phyloP scores from a whole-genome alignment of 495 filamentous ascomycete species.

The Bacidia rubella region DNA sequence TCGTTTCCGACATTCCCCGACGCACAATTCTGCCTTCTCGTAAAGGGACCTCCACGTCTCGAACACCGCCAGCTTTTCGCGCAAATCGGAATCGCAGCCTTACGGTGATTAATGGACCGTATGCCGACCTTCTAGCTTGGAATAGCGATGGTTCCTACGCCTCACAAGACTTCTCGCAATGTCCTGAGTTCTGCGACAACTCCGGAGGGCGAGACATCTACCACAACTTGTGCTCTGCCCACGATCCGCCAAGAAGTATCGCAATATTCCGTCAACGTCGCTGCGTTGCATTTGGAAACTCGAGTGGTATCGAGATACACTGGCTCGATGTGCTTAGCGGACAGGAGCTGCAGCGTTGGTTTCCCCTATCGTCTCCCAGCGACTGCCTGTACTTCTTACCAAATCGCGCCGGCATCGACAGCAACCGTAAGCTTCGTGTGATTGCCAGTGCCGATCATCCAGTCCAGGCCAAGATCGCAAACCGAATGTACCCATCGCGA shows the following conservation, averaged over 20 bases:
- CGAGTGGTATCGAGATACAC: conserved; percentile 54
- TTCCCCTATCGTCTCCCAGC: conserved; percentile 51
- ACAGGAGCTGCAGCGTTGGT: conserved; percentile 46
- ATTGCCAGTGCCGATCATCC: conserved; percentile 51
- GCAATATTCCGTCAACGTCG: conserved; percentile 55
- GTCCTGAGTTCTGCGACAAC: neutral
- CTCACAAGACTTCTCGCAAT: neutral
- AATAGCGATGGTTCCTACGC: neutral
- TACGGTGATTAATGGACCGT: neutral
- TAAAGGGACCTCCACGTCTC: neutral
- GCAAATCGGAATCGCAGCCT: neutral
- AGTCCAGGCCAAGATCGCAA: conserved; percentile 7
- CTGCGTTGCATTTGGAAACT: conserved; percentile 60
- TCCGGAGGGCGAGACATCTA: conserved; percentile 29
- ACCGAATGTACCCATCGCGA: neutral
- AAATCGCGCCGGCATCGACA: conserved; percentile 36
- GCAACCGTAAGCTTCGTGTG: conserved; percentile 45
- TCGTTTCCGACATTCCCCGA: conserved; percentile 43
- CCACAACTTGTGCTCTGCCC: conserved; percentile 46
- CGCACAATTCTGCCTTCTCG: neutral
- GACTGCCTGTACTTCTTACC: conserved; percentile 58
- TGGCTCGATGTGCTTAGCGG: conserved; percentile 54
- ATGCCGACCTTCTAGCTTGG: neutral
- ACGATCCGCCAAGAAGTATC: conserved; percentile 53
- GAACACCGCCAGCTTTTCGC: neutral